Base-by-base conservation (phyloP, 768 basidiomycete genomes). In the Cystofilobasidium capitatum region DNA sequence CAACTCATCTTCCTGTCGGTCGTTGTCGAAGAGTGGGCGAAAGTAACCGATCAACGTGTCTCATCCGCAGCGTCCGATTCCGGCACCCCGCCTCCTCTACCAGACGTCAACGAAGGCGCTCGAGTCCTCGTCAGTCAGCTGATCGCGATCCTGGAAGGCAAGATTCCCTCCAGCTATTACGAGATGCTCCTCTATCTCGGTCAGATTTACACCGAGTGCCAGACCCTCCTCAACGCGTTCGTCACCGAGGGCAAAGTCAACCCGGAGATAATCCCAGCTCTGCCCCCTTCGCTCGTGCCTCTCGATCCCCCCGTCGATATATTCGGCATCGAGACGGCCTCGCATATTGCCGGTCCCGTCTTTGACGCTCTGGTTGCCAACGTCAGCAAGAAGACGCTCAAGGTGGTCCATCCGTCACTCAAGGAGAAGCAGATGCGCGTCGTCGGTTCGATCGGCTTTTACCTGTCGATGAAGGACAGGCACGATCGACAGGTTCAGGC, bases 11-110 rank as follows among this genome's bases (percentile, higher is more conserved):
- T 98, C 49, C 80, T 87, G n/a, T 87, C 90, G 22, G 83, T 89
- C 58, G 82, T 98, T 66, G 79, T 91, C 0, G 90, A 94, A 76
- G 91, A 97, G 79, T 97, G 93, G 96, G 89, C 92, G 6, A 78
- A 79, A 12, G 55, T 24, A 20, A 42, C 49, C 65, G 58, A 64
- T 29, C 39, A 63, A 4, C 40, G 31, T 16, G 13, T 26, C 20
- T 4, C 45, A 33, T 17, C 29, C 3, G 36, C 6, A 8, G 16
- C 22, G 16, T 49, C 45, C 2, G 36, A 22, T 47, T 22, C 36
- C 20, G 7, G 33, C n/a, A 42, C 36, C 54, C 9, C 62, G n/a
- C 45, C 49, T 17, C 22, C 82, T 47, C 80, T 88, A 57, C 80
- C 84, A 26, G 82, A 87, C 58, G 74, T 73, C 37, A 85, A 84